Evolutionary conservation across 257 asterid species (phyloP).

Genomic region (Handroanthus guayacan): DNA sequence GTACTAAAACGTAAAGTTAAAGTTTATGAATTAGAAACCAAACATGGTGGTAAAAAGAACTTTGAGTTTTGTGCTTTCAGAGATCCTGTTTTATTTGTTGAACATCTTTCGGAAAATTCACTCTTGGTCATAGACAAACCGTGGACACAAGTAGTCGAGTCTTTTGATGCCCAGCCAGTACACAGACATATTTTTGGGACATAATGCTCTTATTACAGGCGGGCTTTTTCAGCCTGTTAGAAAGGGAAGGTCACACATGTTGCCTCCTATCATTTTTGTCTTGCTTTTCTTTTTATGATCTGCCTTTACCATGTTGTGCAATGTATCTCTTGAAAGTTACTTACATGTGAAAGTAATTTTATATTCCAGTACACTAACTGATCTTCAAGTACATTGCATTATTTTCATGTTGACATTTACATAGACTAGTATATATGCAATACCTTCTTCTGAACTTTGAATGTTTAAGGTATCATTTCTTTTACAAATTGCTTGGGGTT

Average conservation of each 20-base stretch:
- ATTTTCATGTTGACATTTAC: not conserved
- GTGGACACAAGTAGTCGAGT: slow-evolving; percentile 63
- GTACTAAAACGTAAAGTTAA: slow-evolving; percentile 51
- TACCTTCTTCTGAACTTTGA: not conserved
- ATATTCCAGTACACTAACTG: slow-evolving; percentile 11
- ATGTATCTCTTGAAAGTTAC: slow-evolving; percentile 48
- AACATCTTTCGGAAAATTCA: slow-evolving; percentile 67
- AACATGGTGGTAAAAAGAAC: slow-evolving; percentile 49
- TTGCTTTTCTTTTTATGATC: slow-evolving; percentile 10
- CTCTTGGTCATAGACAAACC: slow-evolving; percentile 70
- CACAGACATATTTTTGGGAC: slow-evolving; percentile 75
- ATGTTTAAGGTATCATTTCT: not conserved
- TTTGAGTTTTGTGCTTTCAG: slow-evolving; percentile 51
- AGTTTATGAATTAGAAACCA: slow-evolving; percentile 44
- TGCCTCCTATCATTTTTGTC: slow-evolving; percentile 23
- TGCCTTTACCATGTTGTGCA: slow-evolving; percentile 52
- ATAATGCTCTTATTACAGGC: slow-evolving; percentile 29
- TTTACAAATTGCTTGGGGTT: not conserved
- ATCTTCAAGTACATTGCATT: not conserved
- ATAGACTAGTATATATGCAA: too few species aligned
- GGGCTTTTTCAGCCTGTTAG: slow-evolving; percentile 20
- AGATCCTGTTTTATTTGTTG: slow-evolving; percentile 71
- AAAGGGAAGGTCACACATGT: slow-evolving; percentile 30
- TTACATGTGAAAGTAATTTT: slow-evolving; percentile 35
- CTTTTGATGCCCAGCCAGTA: slow-evolving; percentile 58